phyloP scores from a whole-genome alignment of 805 yeast species.

The Cyberlindnera mississippiensis region DNA sequence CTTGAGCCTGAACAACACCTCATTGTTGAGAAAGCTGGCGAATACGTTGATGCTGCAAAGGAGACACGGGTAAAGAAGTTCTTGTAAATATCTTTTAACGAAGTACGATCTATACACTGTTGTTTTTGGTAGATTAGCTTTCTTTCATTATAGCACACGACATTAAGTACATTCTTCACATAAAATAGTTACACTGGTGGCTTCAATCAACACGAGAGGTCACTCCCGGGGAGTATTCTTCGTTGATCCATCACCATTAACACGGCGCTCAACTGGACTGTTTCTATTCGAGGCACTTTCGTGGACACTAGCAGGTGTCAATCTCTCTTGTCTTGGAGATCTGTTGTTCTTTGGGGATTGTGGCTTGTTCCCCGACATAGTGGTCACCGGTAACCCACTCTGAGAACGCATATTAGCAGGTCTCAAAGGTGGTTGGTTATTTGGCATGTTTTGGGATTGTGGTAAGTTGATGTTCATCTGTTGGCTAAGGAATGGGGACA shows the following conservation, averaged over 20 bases:
- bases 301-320: conserved; percentile 2
- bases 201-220: no score
- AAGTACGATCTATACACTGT: no score
- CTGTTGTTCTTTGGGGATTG: conserved; percentile 6
- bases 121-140: no score
- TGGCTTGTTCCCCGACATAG: conserved; percentile 1
- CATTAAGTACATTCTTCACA: background rate
- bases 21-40: conserved; percentile 39
- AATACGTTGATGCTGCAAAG: conserved; percentile 34
- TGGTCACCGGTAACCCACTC: conserved; percentile 13
- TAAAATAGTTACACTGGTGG: no score
- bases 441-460: conserved; percentile 18
- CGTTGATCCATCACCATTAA: conserved; percentile 1
- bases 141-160: no score
- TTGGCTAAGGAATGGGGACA: conserved; percentile 16
- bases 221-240: conserved; percentile 7
- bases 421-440: conserved; percentile 15
- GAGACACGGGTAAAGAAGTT: conserved; percentile 35
- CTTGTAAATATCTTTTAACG: conserved; percentile 24
- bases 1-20: conserved; percentile 33
- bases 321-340: conserved; percentile 12
- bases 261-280: conserved; percentile 16
- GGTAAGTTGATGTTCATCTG: conserved; percentile 18
- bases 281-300: conserved; percentile 4
- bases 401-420: conserved; percentile 10